phyloP scores from a whole-genome alignment of 257 asterid genomes.

The Nicotiana attenuata region DNA sequence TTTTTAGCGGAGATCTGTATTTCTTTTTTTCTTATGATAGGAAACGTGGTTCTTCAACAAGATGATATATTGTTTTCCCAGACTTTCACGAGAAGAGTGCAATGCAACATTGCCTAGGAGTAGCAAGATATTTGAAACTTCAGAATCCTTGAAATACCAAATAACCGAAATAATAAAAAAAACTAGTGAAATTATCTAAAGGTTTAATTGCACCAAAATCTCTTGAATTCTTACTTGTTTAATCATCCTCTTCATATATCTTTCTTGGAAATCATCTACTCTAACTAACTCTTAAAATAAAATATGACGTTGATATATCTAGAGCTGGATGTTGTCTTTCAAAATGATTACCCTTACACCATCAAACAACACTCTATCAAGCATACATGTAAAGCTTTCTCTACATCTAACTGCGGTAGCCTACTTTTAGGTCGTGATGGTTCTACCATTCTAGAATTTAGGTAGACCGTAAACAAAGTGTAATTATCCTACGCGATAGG shows the following conservation, averaged over 20 bases:
- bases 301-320: too few relatives aligned
- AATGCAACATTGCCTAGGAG: too few relatives aligned
- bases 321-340: background rate
- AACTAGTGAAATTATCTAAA: background rate
- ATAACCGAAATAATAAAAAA: background rate
- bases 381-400: background rate
- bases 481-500: background rate
- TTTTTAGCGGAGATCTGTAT: too few relatives aligned
- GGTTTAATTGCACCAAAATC: background rate
- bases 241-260: conserved; percentile 1
- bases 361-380: background rate
- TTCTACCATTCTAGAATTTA: conserved; percentile 37
- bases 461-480: background rate
- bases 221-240: background rate
- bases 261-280: background rate
- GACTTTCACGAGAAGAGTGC: too few relatives aligned
- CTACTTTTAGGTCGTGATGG: conserved; percentile 4
- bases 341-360: background rate
- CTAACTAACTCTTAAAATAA: background rate
- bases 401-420: background rate
- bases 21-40: accelerated
- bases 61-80: too few relatives aligned
- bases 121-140: too few relatives aligned
- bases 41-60: too few relatives aligned
- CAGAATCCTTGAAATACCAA: background rate